Conservation (phyloP, 1,139 yeast species). For the Geotrichum carabidarum region DNA sequence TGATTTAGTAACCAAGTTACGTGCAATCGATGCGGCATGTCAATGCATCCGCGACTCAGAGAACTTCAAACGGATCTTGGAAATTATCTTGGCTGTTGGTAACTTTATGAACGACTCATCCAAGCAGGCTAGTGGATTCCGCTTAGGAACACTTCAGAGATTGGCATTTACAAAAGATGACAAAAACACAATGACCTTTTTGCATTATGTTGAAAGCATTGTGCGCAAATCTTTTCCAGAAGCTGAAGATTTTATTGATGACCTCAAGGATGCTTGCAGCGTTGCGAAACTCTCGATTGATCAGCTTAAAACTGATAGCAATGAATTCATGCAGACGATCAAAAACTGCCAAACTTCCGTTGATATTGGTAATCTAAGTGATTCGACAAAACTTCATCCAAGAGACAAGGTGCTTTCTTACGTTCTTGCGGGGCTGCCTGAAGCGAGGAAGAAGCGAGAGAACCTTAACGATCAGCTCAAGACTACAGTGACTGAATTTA, state of each 20-base stretch:
- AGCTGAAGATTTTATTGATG: slow-evolving; percentile 69
- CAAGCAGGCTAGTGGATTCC: slow-evolving; percentile 81
- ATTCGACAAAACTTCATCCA: slow-evolving; percentile 65
- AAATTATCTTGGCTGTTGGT: slow-evolving; percentile 78
- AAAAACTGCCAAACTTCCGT: slow-evolving; percentile 53
- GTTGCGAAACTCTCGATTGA: slow-evolving; percentile 70
- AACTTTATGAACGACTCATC: slow-evolving; percentile 86
- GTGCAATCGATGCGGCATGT: slow-evolving; percentile 62
- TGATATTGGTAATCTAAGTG: slow-evolving; percentile 70
- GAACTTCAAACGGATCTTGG: slow-evolving; percentile 60
- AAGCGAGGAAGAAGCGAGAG: slow-evolving; percentile 59
- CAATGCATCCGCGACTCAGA: slow-evolving; percentile 56
- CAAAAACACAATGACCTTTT: slow-evolving; percentile 69
- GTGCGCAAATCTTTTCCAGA: slow-evolving; percentile 76
- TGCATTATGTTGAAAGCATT: slow-evolving; percentile 81
- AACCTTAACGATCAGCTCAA: slow-evolving; percentile 54
- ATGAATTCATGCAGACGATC: slow-evolving; percentile 53
- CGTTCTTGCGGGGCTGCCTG: slow-evolving; percentile 50
- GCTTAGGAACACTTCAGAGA: slow-evolving; percentile 73
- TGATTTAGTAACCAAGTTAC: slow-evolving; percentile 60
- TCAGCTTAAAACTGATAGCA: slow-evolving; percentile 67
- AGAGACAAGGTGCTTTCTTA: slow-evolving; percentile 58
- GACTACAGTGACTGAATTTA: slow-evolving; percentile 51
- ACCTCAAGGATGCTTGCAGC: slow-evolving; percentile 54
- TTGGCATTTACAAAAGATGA: slow-evolving; percentile 82